Percentiles rank a stretch among this genome's conserved stretches.
Evolutionary conservation across 208 protist genomes (phyloP).

Genomic region (Leishmania amazonensis): DNA sequence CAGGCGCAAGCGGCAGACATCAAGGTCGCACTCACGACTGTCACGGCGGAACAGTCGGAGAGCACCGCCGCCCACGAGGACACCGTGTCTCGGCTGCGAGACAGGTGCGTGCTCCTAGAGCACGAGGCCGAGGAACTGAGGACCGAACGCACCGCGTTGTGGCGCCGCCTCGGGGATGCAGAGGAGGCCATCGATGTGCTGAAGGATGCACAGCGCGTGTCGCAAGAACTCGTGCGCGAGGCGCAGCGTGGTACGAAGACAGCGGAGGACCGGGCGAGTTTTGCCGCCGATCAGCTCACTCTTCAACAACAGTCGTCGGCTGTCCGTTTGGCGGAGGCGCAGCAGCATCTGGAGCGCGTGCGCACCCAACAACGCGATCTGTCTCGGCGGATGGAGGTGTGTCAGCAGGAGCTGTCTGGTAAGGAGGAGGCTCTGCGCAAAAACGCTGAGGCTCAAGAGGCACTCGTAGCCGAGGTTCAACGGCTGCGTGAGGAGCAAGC

Average conservation of each 20-base stretch:
- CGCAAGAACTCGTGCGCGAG: slow-evolving; percentile 18
- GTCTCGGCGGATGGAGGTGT: background rate
- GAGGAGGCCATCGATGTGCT: slow-evolving; percentile 29
- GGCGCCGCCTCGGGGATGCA: slow-evolving; percentile 22
- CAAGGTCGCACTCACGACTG: slow-evolving; percentile 11
- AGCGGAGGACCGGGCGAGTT: slow-evolving; percentile 9
- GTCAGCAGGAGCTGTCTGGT: slow-evolving; percentile 5
- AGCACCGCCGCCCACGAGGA: background rate
- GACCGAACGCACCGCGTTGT: slow-evolving; percentile 17
- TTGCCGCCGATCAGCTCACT: slow-evolving; percentile 2
- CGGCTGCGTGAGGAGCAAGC: slow-evolving; percentile 4
- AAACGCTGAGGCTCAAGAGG: slow-evolving; percentile 3
- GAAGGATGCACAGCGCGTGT: slow-evolving; percentile 22
- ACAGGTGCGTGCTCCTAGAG: slow-evolving; percentile 14
- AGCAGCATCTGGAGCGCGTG: slow-evolving; percentile 23
- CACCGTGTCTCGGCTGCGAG: slow-evolving; percentile 8
- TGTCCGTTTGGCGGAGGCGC: slow-evolving; percentile 12
- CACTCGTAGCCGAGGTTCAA: slow-evolving; percentile 1
- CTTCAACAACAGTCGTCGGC: slow-evolving; percentile 12
- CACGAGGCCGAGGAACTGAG: slow-evolving; percentile 11
- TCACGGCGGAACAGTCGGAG: slow-evolving; percentile 14
- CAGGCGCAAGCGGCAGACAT: slow-evolving; percentile 21
- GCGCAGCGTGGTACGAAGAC: slow-evolving; percentile 14
- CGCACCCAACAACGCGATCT: background rate
- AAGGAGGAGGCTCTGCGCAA: slow-evolving; percentile 16